Evolutionary conservation across 192 early-diverging fungal genomes (phyloP).

Genomic region (Coemansia sp.): DNA sequence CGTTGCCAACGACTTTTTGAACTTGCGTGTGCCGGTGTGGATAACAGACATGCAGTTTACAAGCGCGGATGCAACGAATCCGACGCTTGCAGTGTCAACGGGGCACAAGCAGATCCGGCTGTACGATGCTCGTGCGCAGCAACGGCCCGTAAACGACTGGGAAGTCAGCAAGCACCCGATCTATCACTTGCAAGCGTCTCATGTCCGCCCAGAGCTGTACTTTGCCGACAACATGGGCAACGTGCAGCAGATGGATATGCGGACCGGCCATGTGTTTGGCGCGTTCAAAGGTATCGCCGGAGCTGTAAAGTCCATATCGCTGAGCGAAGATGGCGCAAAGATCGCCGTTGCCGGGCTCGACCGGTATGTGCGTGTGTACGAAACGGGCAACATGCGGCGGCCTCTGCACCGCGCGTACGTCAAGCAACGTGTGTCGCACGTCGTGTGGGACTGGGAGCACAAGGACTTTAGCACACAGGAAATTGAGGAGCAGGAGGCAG

Average conservation of each 20-base stretch:
- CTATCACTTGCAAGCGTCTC: slow-evolving; percentile 51
- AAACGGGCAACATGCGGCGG: slow-evolving; percentile 56
- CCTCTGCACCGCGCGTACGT: slow-evolving; percentile 70
- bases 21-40: slow-evolving; percentile 84
- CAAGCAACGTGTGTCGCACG: slow-evolving; percentile 68
- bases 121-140: slow-evolving; percentile 73
- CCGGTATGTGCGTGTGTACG: slow-evolving; percentile 75
- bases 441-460: slow-evolving; percentile 65
- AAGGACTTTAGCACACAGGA: slow-evolving; percentile 33
- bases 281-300: slow-evolving; percentile 63
- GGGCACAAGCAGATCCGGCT: slow-evolving; percentile 76
- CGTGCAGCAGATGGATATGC: slow-evolving; percentile 62
- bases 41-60: slow-evolving; percentile 81
- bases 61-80: slow-evolving; percentile 40
- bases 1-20: slow-evolving; percentile 75
- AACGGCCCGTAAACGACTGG: slow-evolving; percentile 69
- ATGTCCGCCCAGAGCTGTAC: slow-evolving; percentile 57
- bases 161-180: slow-evolving; percentile 73
- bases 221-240: slow-evolving; percentile 66
- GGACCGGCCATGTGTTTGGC: slow-evolving; percentile 58
- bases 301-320: slow-evolving; percentile 46
- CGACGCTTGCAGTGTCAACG: slow-evolving; percentile 65
- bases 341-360: slow-evolving; percentile 72
- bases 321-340: slow-evolving; percentile 57
- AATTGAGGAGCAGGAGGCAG: slow-evolving; percentile 59